Percentiles rank a stretch among this genome's conserved stretches.
These are phyloP conservation scores for Psilocybe cyanescens DNA, from an alignment of 768 basidiomycete species.

Conservation along the genomic window DNA sequence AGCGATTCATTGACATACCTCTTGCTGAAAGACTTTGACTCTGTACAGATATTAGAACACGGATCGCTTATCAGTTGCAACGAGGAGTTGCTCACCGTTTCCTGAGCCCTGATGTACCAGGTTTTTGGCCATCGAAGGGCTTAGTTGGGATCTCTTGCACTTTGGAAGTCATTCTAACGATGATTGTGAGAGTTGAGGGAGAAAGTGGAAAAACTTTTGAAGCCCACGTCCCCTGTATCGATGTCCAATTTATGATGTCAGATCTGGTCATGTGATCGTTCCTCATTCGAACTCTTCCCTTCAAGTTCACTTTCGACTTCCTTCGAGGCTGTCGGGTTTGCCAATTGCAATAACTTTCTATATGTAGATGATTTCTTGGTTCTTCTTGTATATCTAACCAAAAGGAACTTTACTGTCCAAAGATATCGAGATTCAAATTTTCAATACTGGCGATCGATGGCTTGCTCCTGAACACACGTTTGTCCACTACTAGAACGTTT, in stretches of 20 bases:
- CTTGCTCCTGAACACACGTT: neutral
- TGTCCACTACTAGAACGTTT: neutral
- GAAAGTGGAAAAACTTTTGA: constrained; percentile 11
- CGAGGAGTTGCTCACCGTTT: constrained; percentile 67
- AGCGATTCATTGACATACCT: constrained; percentile 52
- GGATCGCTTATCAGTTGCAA: constrained; percentile 10
- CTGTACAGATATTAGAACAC: constrained; percentile 42
- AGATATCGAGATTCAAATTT: no score
- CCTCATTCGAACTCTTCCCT: constrained; percentile 20
- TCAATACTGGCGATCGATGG: no score
- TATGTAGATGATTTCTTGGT: no score
- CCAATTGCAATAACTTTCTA: no score
- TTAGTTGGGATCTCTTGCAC: constrained; percentile 79
- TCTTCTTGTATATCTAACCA: no score
- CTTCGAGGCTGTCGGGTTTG: no score
- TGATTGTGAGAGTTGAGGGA: constrained; percentile 8
- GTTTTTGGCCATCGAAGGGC: constrained; percentile 93
- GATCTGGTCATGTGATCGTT: constrained; percentile 33
- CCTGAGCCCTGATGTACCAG: constrained; percentile 96
- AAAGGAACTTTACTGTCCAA: no score
- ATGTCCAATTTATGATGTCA: constrained; percentile 34
- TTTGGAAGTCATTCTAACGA: constrained; percentile 42
- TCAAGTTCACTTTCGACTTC: neutral
- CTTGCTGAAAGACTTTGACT: constrained; percentile 98
- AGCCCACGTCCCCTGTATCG: constrained; percentile 18